Base-by-base conservation (phyloP, 2,329 filamentous ascomycete genomes). In the Furcasterigmium furcatum region DNA sequence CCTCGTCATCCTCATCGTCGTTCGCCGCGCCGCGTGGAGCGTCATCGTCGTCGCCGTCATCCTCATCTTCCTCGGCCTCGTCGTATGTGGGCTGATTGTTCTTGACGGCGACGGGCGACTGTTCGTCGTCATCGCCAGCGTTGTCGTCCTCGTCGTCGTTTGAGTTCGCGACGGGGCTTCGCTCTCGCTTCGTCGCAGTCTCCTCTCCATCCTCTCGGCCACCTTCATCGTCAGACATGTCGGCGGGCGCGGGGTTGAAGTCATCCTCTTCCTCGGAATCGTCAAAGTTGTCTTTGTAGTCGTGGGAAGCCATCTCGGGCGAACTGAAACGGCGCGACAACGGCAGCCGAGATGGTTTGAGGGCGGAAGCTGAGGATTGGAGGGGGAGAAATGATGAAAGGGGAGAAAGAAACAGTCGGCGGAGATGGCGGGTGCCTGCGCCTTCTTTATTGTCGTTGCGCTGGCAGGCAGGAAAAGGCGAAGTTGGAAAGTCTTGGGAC, bases 241-340 rank as follows among this genome's bases (percentile, higher is more conserved):
- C 81, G 49, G 81, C 85, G 18, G 86, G 85, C 41, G 78, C 82
- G 42, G 91, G 91, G 64, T 96, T 95, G 77, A 96, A 96, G 64
- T 92, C 87, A 49, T 88, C 85, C 56, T 95, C 91, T 42, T 94
- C 88, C 46, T 88, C 86, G 48, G 80, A 84, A 50, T 84, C 80
- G 57, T 81, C 74, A 59, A 72, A 77, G 50, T 72, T 71, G 49
- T 70, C 18, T 16, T 18, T 65, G 54, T 59, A 65, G 45, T 74
- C 68, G 58, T 67, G 71, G 34, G 68, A 67, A 49, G 73, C 67
- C 74, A 80, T 79, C 47, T 57, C 69, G 54, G n/a, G 34, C 34
- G 34, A 36, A 16, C 18, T 36, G 16, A 36, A 12, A 18, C 34
- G 16, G 34, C 34, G 10, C 9, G 34, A 9, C 34, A 20, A 10